These are phyloP conservation scores for Mycena albidolilacea DNA, from an alignment of 768 basidiomycete genomes.

Conservation along the genomic window DNA sequence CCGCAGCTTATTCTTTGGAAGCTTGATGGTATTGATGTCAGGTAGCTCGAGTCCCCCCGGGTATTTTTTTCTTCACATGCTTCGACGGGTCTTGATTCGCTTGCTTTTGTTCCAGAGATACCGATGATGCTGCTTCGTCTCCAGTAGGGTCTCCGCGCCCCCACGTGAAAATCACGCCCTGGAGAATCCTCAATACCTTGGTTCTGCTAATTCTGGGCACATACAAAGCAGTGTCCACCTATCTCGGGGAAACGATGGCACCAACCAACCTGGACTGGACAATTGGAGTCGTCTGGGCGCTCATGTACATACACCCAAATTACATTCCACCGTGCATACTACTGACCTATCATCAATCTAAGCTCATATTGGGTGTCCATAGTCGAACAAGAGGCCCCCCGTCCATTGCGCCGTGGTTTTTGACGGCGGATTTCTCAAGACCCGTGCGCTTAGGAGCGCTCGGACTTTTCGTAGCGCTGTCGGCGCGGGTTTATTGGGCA, in stretches of 20 bases:
- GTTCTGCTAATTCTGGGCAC: neutral
- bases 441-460: neutral
- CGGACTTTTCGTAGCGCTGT: neutral
- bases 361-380: constrained; percentile 3
- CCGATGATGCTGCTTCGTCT: neutral
- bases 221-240: neutral
- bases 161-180: neutral
- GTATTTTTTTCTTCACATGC: too few relatives aligned
- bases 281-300: neutral
- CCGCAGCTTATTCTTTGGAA: too few relatives aligned
- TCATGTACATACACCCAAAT: neutral
- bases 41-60: too few relatives aligned
- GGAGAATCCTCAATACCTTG: constrained; percentile 1
- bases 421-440: neutral
- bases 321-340: neutral
- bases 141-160: neutral
- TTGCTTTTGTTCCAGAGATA: neutral
- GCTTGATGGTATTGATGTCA: too few relatives aligned
- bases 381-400: neutral
- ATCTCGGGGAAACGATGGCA: neutral
- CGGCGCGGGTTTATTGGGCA: neutral
- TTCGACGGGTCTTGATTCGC: neutral
- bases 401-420: neutral
- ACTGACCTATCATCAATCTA: neutral
- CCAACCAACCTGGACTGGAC: neutral